Base-by-base conservation (phyloP, 495 filamentous ascomycete species). In the Aspergillus taichungensis region DNA sequence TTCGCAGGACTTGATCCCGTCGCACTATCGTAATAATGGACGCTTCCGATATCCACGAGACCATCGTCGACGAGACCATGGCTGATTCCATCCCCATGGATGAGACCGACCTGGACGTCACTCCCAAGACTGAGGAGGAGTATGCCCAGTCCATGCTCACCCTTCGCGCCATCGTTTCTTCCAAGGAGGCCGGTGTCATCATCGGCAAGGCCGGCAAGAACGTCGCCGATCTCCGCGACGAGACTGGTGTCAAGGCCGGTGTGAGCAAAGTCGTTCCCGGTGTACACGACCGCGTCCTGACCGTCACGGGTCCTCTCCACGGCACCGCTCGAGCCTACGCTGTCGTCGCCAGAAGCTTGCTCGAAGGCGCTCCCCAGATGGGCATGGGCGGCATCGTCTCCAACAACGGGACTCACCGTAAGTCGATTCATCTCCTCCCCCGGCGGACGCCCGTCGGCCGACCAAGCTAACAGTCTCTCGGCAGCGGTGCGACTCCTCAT, bases 151-250 rank as follows among this genome's bases (percentile, higher is more conserved):
- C 88, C 12, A 84, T 88, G 63, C 73, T 98, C 55, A 98, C 92
- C 43, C 78, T 98, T 35, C 86, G 92, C 56, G 94, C 92, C 44
- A 97, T 98, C 59, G 94, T 98, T 55, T 94, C 91, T 11, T 94
- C 94, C 55, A 96, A 96, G 69, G 92, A 97, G 67, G 92, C 92
- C 43, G 92, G 92, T 53, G 87, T 97, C 45, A 96, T 98, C 64
- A 98, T 98, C 59, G 92, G 92, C 57, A 98, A 97, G 69, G 88
- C 84, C 34, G 92, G 92, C 47, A 95, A 98, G 75, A 97, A 98
- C 58, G 92, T 98, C 34, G 92, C 92, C 18, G 90, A 97, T 60
- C 73, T 98, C 48, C 87, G 92, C 57, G 91, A 98, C 47, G 89
- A 95, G 66, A 98, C 94, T 41, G 92, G 89, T 47, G 92, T 96